These are phyloP conservation scores for Dictyophora rubrovolvata DNA, from an alignment of 768 basidiomycete genomes.

Conservation along the genomic window DNA sequence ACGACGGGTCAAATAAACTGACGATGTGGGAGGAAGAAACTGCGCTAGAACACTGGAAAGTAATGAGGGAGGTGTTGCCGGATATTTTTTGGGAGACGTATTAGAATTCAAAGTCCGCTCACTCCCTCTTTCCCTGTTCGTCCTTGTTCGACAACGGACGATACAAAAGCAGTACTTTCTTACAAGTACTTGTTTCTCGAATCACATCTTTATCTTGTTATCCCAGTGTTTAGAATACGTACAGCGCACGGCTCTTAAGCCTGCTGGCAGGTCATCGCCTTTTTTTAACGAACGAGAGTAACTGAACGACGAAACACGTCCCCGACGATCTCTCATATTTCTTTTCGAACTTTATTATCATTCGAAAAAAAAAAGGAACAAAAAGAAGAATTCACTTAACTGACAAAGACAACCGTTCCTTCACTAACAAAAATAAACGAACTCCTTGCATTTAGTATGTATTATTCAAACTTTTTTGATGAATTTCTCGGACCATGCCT, in stretches of 20 bases:
- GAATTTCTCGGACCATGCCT: background rate
- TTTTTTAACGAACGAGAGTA: slow-evolving; percentile 65
- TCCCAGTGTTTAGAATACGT: background rate
- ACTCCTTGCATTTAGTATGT: slow-evolving; percentile 14
- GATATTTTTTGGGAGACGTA: slow-evolving; percentile 72
- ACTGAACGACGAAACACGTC: slow-evolving; percentile 20
- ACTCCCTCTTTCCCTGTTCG: slow-evolving; percentile 8
- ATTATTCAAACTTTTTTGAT: background rate
- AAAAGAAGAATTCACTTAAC: slow-evolving; percentile 28
- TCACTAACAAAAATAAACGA: slow-evolving; percentile 21
- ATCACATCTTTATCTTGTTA: slow-evolving; percentile 4
- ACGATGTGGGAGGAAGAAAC: slow-evolving; percentile 55
- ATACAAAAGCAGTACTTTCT: background rate
- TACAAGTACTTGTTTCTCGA: slow-evolving; percentile 3
- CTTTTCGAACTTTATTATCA: slow-evolving; percentile 3
- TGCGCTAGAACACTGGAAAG: slow-evolving; percentile 72
- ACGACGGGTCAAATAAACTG: slow-evolving; percentile 48
- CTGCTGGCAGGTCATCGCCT: slow-evolving; percentile 87
- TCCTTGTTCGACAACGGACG: slow-evolving; percentile 10
- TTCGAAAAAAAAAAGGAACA: slow-evolving; percentile 32
- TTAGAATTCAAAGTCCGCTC: slow-evolving; percentile 20
- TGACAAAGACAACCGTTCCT: background rate
- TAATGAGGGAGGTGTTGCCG: slow-evolving; percentile 72
- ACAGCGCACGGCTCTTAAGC: slow-evolving; percentile 30
- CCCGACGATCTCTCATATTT: slow-evolving; percentile 9